Percentiles rank a stretch among this genome's conserved stretches.
Evolutionary conservation across 495 filamentous ascomycete genomes (phyloP).

Genomic region (Neurospora cerealis): DNA sequence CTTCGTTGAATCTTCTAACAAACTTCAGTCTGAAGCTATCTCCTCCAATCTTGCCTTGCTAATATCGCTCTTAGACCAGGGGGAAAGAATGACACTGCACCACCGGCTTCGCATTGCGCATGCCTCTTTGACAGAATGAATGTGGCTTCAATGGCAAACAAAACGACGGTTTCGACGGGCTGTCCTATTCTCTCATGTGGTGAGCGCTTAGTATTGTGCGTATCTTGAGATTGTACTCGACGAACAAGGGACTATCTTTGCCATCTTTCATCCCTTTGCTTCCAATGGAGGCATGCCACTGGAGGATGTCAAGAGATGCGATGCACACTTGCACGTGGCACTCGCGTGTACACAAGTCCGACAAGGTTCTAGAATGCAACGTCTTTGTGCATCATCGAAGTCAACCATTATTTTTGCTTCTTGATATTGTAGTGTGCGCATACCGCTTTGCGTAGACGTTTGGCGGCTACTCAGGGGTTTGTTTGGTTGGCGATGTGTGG

Average conservation of each 20-base stretch:
- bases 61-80: background rate
- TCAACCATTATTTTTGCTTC: background rate
- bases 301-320: background rate
- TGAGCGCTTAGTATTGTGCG: conserved; percentile 18
- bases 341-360: background rate
- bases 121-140: background rate
- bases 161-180: background rate
- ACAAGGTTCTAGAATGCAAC: background rate
- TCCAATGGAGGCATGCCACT: background rate
- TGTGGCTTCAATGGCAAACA: background rate
- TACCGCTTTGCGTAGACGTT: background rate
- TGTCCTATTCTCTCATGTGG: background rate
- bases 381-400: background rate
- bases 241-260: conserved; percentile 1
- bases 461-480: background rate
- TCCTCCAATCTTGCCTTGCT: background rate
- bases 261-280: background rate
- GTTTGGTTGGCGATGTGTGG: background rate
- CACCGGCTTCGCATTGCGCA: background rate
- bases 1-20: background rate
- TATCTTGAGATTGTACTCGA: conserved; percentile 18
- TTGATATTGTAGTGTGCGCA: background rate
- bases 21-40: background rate
- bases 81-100: background rate
- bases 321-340: background rate